These are phyloP conservation scores for Populus nigra DNA, from an alignment of 345 rosid genomes.

Conservation along the genomic window DNA sequence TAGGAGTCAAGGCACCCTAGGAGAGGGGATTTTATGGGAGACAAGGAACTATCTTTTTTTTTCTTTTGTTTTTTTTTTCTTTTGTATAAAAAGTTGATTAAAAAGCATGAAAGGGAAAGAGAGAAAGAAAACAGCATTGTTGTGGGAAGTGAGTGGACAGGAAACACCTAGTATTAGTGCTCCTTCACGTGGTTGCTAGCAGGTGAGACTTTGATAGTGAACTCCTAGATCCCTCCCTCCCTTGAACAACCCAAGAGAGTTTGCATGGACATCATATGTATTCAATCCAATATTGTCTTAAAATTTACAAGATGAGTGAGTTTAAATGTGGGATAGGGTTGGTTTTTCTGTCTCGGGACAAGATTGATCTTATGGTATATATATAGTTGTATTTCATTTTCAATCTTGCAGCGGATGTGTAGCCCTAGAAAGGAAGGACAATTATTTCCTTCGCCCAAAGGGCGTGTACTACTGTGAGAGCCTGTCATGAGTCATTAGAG, in stretches of 20 bases:
- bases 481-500: background rate
- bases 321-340: too few relatives aligned
- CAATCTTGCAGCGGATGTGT: conserved; percentile 16
- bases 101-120: conserved; percentile 24
- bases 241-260: background rate
- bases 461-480: background rate
- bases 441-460: conserved; percentile 15
- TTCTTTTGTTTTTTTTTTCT: background rate
- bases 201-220: conserved; percentile 18
- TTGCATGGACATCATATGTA: conserved; percentile 1
- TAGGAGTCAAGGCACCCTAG: background rate
- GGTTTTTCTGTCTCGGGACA: too few relatives aligned
- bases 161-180: conserved; percentile 28
- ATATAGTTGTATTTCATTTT: background rate
- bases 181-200: conserved; percentile 36
- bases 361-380: too few relatives aligned
- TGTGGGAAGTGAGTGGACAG: conserved; percentile 35
- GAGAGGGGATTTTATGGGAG: conserved; percentile 28
- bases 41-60: conserved; percentile 29
- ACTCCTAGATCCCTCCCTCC: too few relatives aligned
- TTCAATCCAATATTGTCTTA: too few relatives aligned
- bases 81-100: background rate
- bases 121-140: conserved; percentile 16
- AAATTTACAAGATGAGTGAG: too few relatives aligned
- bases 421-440: conserved; percentile 22